Evolutionary conservation across 768 basidiomycete genomes (phyloP), one percentile per base, ranked within the genome.

Genomic region (Leccinum barrowsii): DNA sequence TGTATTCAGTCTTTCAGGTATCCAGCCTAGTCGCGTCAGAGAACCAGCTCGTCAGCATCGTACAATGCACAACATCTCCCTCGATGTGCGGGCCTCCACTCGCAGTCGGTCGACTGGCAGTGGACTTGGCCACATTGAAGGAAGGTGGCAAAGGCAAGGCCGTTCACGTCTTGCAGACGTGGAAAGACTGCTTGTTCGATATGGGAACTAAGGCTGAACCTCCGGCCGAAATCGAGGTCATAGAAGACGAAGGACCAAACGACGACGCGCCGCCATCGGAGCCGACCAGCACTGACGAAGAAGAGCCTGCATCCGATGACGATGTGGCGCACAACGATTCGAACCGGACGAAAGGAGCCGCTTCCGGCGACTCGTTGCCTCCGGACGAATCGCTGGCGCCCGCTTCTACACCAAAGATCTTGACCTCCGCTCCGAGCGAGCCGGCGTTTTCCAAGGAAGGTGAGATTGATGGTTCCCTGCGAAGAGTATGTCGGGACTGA

Each of bases 121-220:
- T 89, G 10, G 67, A 82, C 17, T 75, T 79, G 48, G 75, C 79
- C 21, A 21, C 21, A 21, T 21, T 21, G 21, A 21, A 21, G 21
- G 21, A 73, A n/a, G 75, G 73, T 21, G 78, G 76, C 54, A 91
- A 90, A 65, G 92, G 92, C 1, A 93, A 93, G 68, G 92, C 89
- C 0, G 89, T 92, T 8, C 76, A 77, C 37, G 74, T 91, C 4
- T 61, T 87, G 19, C 92, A 93, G 64, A 82, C 85, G 2, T 91
- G 87, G 85, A 88, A 86, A 65, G 91, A 93, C 64, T 73, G 79
- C 64, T 69, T 92, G 11, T 93, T 89, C 83, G 80, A 85, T 10
- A 78, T 88, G 76, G 91, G 90, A 26, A 73, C 74, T n/a, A 89
- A 85, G 66, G 58, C 62, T 2, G 83, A 88, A 44, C 77, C 80